Evolutionary conservation across 768 basidiomycete species (phyloP).

Genomic region (Pleurotus djamor): DNA sequence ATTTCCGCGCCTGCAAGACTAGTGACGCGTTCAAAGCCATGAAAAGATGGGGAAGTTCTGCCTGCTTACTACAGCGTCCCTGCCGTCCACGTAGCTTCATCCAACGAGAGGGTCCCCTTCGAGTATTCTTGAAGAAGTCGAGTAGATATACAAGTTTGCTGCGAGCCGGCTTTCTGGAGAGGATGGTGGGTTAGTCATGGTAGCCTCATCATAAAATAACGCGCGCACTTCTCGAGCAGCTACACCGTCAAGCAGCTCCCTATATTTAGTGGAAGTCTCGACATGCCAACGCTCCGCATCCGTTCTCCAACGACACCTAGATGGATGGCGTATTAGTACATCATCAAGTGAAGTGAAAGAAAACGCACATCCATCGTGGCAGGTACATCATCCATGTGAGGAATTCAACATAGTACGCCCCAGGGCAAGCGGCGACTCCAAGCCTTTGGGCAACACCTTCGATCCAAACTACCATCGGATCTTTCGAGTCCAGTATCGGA

Average conservation of each 20-base stretch:
- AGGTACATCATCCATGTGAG: neutral
- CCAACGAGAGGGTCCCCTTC: neutral
- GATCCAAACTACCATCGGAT: neutral
- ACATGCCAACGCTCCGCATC: neutral
- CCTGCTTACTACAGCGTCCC: slow-evolving; percentile 9
- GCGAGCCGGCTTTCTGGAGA: neutral
- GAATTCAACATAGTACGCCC: neutral
- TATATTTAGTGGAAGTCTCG: slow-evolving; percentile 19
- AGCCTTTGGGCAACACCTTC: neutral
- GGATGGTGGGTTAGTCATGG: neutral
- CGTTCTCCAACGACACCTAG: neutral
- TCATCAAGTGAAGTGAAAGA: neutral
- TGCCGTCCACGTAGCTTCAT: slow-evolving; percentile 4
- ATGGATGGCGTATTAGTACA: too few relatives aligned
- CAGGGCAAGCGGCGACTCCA: neutral
- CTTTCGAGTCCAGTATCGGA: neutral
- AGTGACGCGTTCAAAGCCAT: neutral
- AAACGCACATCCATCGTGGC: neutral
- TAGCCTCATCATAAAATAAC: too few relatives aligned
- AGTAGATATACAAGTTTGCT: neutral
- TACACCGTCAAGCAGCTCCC: slow-evolving; percentile 11
- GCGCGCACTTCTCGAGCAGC: neutral
- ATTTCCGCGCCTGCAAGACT: slow-evolving; percentile 30
- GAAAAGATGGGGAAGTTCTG: neutral
- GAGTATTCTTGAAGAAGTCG: neutral